These are phyloP conservation scores for Olyra latifolia DNA, from an alignment of 176 grass and related monocot genomes.

Conservation along the genomic window DNA sequence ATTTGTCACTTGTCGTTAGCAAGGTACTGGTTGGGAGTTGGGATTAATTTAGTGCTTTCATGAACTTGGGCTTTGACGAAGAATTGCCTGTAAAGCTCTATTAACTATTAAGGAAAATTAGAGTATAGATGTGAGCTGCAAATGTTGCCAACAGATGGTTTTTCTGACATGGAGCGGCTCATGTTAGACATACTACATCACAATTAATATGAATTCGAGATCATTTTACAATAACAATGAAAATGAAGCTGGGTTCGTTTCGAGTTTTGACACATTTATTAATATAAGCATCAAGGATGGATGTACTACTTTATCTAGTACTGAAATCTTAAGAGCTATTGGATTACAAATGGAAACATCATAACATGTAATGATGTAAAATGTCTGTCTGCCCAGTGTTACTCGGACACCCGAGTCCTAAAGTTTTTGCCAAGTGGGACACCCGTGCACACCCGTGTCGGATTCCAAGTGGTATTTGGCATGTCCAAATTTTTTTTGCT, in stretches of 20 bases:
- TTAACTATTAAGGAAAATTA: conserved; percentile 16
- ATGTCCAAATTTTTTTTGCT: too few species aligned
- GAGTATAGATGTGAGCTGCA: conserved; percentile 2
- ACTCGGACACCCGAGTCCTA: too few species aligned
- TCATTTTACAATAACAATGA: neutral
- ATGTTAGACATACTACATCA: neutral
- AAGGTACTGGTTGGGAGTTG: neutral
- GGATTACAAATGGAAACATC: neutral
- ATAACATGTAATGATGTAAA: neutral
- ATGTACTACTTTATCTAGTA: neutral
- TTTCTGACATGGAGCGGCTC: neutral
- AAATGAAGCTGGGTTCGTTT: neutral
- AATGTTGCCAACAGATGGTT: neutral
- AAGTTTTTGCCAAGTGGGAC: too few species aligned
- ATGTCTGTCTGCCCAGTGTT: neutral
- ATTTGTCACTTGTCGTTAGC: conserved; percentile 10
- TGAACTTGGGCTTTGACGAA: neutral
- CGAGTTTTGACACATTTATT: neutral
- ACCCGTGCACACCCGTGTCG: too few species aligned
- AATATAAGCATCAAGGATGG: neutral
- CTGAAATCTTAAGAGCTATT: neutral
- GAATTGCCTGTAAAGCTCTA: conserved; percentile 1
- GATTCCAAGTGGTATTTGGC: too few species aligned
- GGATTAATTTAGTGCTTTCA: neutral
- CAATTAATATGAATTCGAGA: neutral